Evolutionary conservation across 306 rosid genomes (phyloP), one percentile per base, ranked within the genome.

Genomic region (Dalbergia cochinchinensis): DNA sequence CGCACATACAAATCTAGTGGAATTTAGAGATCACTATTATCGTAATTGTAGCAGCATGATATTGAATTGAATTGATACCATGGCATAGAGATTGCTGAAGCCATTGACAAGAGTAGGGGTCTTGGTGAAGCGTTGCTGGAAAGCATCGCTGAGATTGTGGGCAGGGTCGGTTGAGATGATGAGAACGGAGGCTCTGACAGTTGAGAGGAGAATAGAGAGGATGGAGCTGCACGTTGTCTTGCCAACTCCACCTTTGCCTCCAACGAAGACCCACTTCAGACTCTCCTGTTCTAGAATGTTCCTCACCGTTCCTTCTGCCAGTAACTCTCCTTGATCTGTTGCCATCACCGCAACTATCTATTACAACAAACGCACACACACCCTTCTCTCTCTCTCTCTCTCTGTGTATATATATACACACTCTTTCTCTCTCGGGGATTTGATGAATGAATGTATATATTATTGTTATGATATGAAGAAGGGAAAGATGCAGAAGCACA

Each of bases 151-250:
- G 65, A 95, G 99, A 74, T 95, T 95, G 85, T 95, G 99, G 74
- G 99, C 99, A 11, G 99, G 99, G 84, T 95, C 99, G 78, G 99
- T 95, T 79, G 99, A 95, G 80, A 95, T 95, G 48, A 95, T 92
- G 81, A 95, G 88, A 42, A 95, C 99, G 47, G 99, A 95, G 81
- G 86, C 75, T 72, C 99, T 89, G 61, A 95, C 98, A 50, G 81
- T 50, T 42, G 99, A 76, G 64, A 95, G 92, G 76, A 92, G 98
- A 67, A 91, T 91, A 34, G 99, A 91, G 55, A 95, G 80, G 72
- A 95, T 95, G 33, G 99, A 95, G 76, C 99, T 93, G 69, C 98
- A 91, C 2, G 99, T 95, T 37, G 99, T 95, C 78, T 95, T 95
- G 0, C 99, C 99, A 1, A 95, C 99, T 13, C 98, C 99, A 8